These are phyloP conservation scores for Amylostereum chailletii DNA, from an alignment of 1,284 basidiomycete genomes.

Conservation along the genomic window DNA sequence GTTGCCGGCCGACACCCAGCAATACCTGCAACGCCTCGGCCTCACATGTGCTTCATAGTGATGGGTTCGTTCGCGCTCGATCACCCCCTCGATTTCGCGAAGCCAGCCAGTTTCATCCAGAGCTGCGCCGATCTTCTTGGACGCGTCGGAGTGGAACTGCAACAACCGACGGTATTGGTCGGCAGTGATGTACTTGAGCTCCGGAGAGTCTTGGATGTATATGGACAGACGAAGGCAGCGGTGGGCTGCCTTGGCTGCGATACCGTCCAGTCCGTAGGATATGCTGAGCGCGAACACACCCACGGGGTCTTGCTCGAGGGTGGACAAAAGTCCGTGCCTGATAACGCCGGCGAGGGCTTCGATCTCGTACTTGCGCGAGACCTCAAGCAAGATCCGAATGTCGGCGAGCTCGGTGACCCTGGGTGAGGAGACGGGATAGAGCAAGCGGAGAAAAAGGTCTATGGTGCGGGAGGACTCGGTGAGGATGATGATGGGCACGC, in stretches of 20 bases:
- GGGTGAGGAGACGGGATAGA: constrained; percentile 8
- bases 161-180: too few relatives aligned
- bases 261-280: not conserved
- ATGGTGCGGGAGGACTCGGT: constrained; percentile 5
- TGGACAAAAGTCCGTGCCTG: constrained; percentile 4
- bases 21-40: too few relatives aligned
- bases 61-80: too few relatives aligned
- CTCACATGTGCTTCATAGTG: too few relatives aligned
- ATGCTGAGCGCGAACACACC: constrained; percentile 8
- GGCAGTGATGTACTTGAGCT: too few relatives aligned
- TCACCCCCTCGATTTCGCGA: too few relatives aligned
- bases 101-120: too few relatives aligned
- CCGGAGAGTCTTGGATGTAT: too few relatives aligned
- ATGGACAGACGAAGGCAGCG: too few relatives aligned
- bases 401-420: constrained; percentile 5
- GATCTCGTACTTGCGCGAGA: constrained; percentile 10
- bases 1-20: too few relatives aligned
- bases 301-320: constrained; percentile 4
- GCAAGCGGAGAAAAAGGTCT: constrained; percentile 8
- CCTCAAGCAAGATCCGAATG: constrained; percentile 7
- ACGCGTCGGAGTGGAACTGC: too few relatives aligned
- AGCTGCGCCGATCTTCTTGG: too few relatives aligned
- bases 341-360: constrained; percentile 5
- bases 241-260: not conserved
- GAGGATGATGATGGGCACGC: constrained; percentile 6